Evolutionary conservation across 768 basidiomycete species (phyloP).

Genomic region (Kondoa malvinella): DNA sequence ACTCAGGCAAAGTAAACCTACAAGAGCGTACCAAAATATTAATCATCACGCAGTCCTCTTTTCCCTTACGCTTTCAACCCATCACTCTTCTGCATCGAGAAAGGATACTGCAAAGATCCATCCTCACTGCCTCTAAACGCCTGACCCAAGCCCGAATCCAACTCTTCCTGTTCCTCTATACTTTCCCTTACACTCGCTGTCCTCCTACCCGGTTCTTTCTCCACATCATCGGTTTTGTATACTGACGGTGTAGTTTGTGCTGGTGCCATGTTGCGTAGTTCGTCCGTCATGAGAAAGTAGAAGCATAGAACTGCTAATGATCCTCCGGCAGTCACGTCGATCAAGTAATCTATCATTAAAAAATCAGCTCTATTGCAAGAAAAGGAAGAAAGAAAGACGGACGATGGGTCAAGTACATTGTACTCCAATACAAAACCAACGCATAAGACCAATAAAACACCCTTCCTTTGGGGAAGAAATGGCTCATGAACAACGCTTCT

Average conservation of each 20-base stretch:
- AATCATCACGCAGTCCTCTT: too few species aligned
- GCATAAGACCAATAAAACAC: slow-evolving; percentile 53
- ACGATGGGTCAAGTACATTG: slow-evolving; percentile 86
- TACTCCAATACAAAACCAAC: slow-evolving; percentile 81
- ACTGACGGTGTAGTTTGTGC: neutral
- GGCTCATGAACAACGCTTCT: slow-evolving; percentile 77
- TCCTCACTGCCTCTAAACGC: too few species aligned
- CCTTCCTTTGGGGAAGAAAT: slow-evolving; percentile 61
- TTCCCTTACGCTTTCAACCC: too few species aligned
- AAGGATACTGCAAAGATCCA: too few species aligned
- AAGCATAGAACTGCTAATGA: slow-evolving; percentile 76
- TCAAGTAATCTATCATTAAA: slow-evolving; percentile 93
- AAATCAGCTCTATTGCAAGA: slow-evolving; percentile 38
- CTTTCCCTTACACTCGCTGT: neutral
- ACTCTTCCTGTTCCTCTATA: too few species aligned
- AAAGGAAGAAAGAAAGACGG: neutral
- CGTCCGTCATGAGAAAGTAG: slow-evolving; percentile 32
- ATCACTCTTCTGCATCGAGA: too few species aligned
- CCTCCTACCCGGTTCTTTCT: neutral
- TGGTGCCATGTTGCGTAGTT: slow-evolving; percentile 9
- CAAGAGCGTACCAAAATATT: too few species aligned
- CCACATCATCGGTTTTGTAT: neutral
- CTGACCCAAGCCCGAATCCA: too few species aligned
- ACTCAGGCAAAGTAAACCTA: too few species aligned
- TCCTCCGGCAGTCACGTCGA: slow-evolving; percentile 86